phyloP scores from a whole-genome alignment of 2,329 filamentous ascomycete genomes.

The Phoma herbarum region DNA sequence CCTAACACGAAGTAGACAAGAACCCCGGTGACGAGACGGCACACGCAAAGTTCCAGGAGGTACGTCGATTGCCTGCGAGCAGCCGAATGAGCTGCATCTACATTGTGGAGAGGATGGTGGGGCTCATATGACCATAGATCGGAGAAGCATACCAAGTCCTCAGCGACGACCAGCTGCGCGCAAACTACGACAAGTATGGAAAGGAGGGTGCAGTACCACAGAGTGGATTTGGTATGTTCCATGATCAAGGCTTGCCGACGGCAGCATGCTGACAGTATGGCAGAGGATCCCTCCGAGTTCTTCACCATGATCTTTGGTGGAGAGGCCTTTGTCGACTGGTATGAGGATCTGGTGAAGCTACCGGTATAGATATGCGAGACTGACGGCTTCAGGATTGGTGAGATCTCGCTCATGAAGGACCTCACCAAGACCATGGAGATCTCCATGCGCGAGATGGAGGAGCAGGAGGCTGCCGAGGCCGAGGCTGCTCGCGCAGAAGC shows the following conservation, averaged over 20 bases:
- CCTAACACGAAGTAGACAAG: slow-evolving; percentile 72
- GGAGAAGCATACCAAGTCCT: slow-evolving; percentile 82
- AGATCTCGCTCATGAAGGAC: slow-evolving; percentile 98
- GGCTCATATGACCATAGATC: slow-evolving; percentile 58
- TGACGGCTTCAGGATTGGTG: slow-evolving; percentile 72
- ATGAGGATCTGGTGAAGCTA: slow-evolving; percentile 13
- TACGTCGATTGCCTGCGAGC: slow-evolving; percentile 53
- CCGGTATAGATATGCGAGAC: background rate
- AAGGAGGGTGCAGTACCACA: slow-evolving; percentile 93
- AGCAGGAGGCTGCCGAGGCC: slow-evolving; percentile 67
- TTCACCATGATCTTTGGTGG: slow-evolving; percentile 98
- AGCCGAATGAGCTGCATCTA: slow-evolving; percentile 12
- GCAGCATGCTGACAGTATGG: slow-evolving; percentile 31
- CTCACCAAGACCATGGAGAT: slow-evolving; percentile 99
- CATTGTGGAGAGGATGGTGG: slow-evolving; percentile 24
- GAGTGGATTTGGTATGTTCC: slow-evolving; percentile 78
- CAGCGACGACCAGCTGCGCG: slow-evolving; percentile 84
- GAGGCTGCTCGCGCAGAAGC: slow-evolving; percentile 57
- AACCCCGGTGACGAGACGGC: slow-evolving; percentile 96
- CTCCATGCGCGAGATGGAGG: slow-evolving; percentile 81
- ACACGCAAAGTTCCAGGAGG: slow-evolving; percentile 91
- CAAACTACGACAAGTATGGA: slow-evolving; percentile 95
- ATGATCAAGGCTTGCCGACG: slow-evolving; percentile 2
- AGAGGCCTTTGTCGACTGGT: slow-evolving; percentile 90
- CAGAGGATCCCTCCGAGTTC: slow-evolving; percentile 92